Conservation (phyloP, 495 filamentous ascomycete genomes). For the Astrothelium macrocarpum region DNA sequence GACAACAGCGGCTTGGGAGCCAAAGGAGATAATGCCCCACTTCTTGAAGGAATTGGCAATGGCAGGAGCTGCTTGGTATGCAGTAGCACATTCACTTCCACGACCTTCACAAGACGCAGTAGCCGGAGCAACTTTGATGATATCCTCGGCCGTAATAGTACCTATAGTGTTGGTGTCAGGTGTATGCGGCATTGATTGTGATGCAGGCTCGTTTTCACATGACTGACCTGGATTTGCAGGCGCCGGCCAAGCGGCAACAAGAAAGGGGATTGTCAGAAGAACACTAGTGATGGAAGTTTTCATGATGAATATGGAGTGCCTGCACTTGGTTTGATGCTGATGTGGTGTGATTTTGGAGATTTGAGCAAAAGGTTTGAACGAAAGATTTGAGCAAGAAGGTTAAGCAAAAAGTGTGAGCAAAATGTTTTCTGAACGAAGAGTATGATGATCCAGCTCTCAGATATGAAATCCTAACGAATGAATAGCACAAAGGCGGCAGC, state of each 20-base stretch:
- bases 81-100: constrained; percentile 54
- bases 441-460: not conserved
- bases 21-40: constrained; percentile 41
- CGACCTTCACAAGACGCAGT: constrained; percentile 38
- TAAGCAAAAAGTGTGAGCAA: not conserved
- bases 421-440: not conserved
- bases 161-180: not conserved
- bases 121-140: constrained; percentile 43
- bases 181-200: not conserved
- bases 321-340: not conserved
- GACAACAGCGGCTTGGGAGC: constrained; percentile 28
- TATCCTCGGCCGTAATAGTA: constrained; percentile 34
- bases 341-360: not conserved
- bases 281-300: not conserved
- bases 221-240: not conserved
- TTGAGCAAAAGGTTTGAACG: not conserved
- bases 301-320: not conserved
- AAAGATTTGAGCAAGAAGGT: not conserved
- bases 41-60: constrained; percentile 45
- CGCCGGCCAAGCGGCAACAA: not conserved
- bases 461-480: not conserved
- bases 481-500: not conserved
- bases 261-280: not conserved
- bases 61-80: constrained; percentile 49
- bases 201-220: not conserved